A percentile compares a stretch with the other conserved stretches of the same genome.
phyloP scores from a whole-genome alignment of 306 rosid genomes.

The Quercus dentata region DNA sequence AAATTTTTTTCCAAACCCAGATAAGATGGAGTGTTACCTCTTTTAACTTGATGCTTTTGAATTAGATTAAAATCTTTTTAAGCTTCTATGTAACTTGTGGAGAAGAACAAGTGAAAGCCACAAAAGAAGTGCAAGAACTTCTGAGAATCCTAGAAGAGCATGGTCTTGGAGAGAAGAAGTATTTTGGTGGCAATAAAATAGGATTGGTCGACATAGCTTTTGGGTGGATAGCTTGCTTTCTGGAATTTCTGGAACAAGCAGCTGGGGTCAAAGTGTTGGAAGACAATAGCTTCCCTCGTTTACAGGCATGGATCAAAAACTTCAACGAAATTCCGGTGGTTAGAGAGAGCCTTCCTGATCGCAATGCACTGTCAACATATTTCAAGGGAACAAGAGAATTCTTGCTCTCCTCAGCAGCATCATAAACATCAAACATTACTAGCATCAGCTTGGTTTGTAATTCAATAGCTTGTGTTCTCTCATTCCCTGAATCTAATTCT shows the following conservation, averaged over 20 bases:
- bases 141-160: constrained; percentile 15
- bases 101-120: neutral
- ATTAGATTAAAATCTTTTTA: neutral
- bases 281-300: constrained; percentile 8
- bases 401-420: neutral
- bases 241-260: constrained; percentile 5
- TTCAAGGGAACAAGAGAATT: neutral
- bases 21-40: too few species aligned
- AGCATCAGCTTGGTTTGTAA: neutral
- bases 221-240: constrained; percentile 17
- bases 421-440: neutral
- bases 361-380: neutral
- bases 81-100: constrained; percentile 1
- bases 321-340: constrained; percentile 26
- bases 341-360: constrained; percentile 27
- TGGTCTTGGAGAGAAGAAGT: constrained; percentile 12
- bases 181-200: constrained; percentile 24
- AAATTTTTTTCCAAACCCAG: neutral
- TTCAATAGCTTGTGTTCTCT: neutral
- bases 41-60: neutral
- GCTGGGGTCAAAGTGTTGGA: constrained; percentile 13
- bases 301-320: constrained; percentile 22
- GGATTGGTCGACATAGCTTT: constrained; percentile 20
- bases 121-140: neutral
- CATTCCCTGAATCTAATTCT: neutral